Conservation (phyloP, 139 green algal species). For the Chlamydomonas applanata region DNA sequence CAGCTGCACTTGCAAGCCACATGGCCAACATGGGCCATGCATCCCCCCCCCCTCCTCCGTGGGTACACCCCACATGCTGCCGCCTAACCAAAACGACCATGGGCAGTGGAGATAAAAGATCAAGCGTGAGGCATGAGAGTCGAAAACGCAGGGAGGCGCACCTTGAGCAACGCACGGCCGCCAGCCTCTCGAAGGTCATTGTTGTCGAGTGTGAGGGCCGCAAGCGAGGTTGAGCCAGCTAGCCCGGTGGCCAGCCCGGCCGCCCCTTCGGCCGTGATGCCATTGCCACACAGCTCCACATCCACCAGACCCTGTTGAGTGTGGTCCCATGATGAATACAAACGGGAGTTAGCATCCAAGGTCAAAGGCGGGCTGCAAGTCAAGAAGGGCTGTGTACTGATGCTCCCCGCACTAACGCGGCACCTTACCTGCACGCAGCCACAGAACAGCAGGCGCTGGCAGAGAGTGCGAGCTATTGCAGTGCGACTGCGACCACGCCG, state of each 20-base stretch:
- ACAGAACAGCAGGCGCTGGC: no score
- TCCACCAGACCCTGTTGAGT: constrained; percentile 43
- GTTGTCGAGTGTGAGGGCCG: constrained; percentile 45
- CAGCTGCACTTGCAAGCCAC: background rate
- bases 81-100: no score
- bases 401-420: no score
- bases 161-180: constrained; percentile 25
- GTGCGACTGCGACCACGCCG: no score
- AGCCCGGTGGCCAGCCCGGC: constrained; percentile 34
- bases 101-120: background rate
- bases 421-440: no score
- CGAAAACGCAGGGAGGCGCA: background rate
- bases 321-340: constrained; percentile 2
- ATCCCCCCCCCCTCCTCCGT: no score
- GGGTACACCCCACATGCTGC: no score
- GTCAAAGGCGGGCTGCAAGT: no score
- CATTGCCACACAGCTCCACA: constrained; percentile 47
- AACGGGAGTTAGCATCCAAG: no score
- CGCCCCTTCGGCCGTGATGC: constrained; percentile 36
- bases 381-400: no score
- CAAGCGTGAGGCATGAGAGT: background rate
- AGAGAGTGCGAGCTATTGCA: no score
- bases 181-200: constrained; percentile 46
- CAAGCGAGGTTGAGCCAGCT: constrained; percentile 20
- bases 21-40: no score